Conservation (phyloP, 345 rosid species). For the Salix suchowensis region DNA sequence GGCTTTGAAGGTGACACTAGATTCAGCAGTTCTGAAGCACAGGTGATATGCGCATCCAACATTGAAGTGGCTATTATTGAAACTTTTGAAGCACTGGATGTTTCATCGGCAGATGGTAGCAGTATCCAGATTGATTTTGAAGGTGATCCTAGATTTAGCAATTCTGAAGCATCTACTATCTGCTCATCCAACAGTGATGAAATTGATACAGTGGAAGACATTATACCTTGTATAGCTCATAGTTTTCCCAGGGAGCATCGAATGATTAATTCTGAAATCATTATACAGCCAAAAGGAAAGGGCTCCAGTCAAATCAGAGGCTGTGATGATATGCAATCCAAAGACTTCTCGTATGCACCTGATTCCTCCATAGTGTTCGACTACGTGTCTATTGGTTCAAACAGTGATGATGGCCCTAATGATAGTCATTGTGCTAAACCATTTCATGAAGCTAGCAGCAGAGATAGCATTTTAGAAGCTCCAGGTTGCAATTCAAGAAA, state of each 20-base stretch:
- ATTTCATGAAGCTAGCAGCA: constrained; percentile 5
- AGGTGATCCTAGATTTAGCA: constrained; percentile 2
- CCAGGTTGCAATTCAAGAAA: constrained; percentile 10
- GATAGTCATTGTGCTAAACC: constrained; percentile 14
- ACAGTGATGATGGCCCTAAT: constrained; percentile 17
- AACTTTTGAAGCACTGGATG: constrained; percentile 14
- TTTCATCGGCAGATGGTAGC: constrained; percentile 16
- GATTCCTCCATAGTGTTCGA: constrained; percentile 25
- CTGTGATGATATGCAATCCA: constrained; percentile 5
- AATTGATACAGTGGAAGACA: constrained; percentile 15
- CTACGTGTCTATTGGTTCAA: constrained; percentile 27
- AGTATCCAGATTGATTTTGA: constrained; percentile 12
- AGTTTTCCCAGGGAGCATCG: constrained; percentile 3
- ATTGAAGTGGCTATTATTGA: constrained; percentile 19
- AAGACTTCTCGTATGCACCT: constrained; percentile 15
- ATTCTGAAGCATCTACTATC: constrained; percentile 8
- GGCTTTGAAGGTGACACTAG: constrained; percentile 12
- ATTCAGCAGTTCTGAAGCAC: constrained; percentile 6
- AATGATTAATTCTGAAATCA: constrained; percentile 14
- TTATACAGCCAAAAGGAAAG: constrained; percentile 10
- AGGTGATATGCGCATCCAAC: constrained; percentile 8
- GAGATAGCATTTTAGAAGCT: constrained; percentile 14
- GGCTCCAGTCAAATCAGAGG: constrained; percentile 1
- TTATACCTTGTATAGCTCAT: constrained; percentile 6
- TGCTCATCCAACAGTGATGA: constrained; percentile 15